Conservation (phyloP, 1,139 yeast genomes). For the Nakaseomyces nivariensis region DNA sequence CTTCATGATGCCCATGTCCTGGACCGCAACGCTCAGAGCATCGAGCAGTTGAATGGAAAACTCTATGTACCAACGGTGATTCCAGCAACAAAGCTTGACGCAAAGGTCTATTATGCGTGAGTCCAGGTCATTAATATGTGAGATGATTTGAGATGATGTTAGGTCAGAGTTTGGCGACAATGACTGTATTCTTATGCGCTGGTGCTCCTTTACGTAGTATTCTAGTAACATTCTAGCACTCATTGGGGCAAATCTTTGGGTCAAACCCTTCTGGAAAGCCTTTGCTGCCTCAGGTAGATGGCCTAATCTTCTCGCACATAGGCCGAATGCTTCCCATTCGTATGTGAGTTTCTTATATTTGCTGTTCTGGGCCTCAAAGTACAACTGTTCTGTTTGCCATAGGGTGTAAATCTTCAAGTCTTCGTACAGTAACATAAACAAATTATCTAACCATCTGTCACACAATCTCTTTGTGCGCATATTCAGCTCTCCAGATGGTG, state of each 20-base stretch:
- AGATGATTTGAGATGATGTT: conserved; percentile 29
- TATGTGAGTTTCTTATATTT: conserved; percentile 69
- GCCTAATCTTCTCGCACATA: conserved; percentile 73
- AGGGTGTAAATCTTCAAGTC: conserved; percentile 84
- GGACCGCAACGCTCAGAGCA: conserved; percentile 50
- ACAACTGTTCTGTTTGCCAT: conserved; percentile 90
- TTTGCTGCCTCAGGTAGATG: conserved; percentile 77
- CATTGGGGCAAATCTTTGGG: conserved; percentile 69
- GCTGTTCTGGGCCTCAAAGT: conserved; percentile 74
- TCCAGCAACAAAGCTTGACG: conserved; percentile 81
- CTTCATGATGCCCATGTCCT: conserved; percentile 69
- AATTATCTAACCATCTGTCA: conserved; percentile 92
- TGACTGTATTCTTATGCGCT: conserved; percentile 20
- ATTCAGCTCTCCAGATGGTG: not conserved
- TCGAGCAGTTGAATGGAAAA: conserved; percentile 60
- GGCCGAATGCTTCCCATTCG: conserved; percentile 92
- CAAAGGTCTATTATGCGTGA: conserved; percentile 58
- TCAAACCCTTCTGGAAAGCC: conserved; percentile 68
- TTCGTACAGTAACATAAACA: conserved; percentile 85
- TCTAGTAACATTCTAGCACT: conserved; percentile 68
- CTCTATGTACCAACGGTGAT: conserved; percentile 94
- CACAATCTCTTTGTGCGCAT: conserved; percentile 59
- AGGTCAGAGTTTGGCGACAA: conserved; percentile 17
- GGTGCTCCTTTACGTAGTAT: conserved; percentile 41
- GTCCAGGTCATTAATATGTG: conserved; percentile 44